phyloP scores from a whole-genome alignment of 1,139 yeast species.

The Suhomyces terraborum region DNA sequence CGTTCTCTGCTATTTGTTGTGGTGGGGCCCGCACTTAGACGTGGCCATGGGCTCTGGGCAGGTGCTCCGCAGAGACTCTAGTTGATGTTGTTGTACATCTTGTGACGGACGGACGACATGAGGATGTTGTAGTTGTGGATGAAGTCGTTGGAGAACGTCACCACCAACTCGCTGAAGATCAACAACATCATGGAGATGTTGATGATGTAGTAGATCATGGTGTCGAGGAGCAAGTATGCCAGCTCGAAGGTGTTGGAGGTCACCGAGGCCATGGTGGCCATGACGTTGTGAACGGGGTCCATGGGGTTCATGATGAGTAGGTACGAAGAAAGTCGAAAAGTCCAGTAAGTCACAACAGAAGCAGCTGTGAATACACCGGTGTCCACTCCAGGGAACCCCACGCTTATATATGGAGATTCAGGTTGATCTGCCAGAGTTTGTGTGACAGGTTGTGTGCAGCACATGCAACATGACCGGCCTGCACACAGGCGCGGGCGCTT shows the following conservation, averaged over 20 bases:
- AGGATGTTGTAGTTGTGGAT: conserved; percentile 28
- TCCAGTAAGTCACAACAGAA: no score
- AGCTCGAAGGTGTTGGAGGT: conserved; percentile 16
- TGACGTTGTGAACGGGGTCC: conserved; percentile 6
- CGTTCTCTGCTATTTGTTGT: no score
- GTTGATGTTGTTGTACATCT: conserved; percentile 35
- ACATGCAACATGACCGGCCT: not conserved
- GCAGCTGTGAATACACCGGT: not conserved
- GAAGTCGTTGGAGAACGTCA: conserved; percentile 25
- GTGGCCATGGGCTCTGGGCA: not conserved
- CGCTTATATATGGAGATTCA: conserved; percentile 2
- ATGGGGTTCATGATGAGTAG: conserved; percentile 4
- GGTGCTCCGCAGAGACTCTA: conserved; percentile 14
- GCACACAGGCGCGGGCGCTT: not conserved
- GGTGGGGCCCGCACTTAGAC: no score
- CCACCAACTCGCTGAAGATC: conserved; percentile 27
- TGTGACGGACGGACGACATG: conserved; percentile 30
- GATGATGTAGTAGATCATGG: conserved; percentile 31
- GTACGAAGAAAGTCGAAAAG: no score
- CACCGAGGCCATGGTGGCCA: conserved; percentile 10
- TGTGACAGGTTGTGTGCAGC: conserved; percentile 3
- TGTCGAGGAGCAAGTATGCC: conserved; percentile 25
- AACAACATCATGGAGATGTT: conserved; percentile 30
- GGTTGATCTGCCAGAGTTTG: not conserved
- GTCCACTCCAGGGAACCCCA: not conserved